Conservation (phyloP, 106 monocot species). For the Gastrodia elata region DNA sequence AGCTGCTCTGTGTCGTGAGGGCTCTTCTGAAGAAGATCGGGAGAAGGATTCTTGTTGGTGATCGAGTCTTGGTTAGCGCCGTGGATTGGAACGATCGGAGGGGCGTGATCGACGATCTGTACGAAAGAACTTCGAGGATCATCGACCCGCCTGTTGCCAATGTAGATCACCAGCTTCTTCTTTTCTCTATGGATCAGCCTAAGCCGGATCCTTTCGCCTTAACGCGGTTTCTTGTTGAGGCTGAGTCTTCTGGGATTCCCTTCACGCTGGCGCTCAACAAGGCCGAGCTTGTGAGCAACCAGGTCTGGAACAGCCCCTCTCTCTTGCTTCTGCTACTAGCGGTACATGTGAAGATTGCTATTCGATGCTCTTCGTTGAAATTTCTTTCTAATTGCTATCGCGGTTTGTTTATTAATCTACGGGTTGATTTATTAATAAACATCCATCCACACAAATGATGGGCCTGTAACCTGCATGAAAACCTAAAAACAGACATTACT, state of each 20-base stretch:
- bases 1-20: constrained; percentile 80
- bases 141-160: constrained; percentile 62
- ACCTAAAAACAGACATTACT: too few species aligned
- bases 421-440: too few species aligned
- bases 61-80: constrained; percentile 52
- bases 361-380: too few species aligned
- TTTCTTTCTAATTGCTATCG: too few species aligned
- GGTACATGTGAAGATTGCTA: too few species aligned
- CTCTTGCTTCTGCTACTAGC: too few species aligned
- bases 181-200: constrained; percentile 65
- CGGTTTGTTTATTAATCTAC: too few species aligned
- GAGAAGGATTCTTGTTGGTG: constrained; percentile 65
- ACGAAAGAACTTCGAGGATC: constrained; percentile 40
- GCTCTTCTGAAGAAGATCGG: constrained; percentile 81
- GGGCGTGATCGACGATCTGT: constrained; percentile 72
- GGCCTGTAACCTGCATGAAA: too few species aligned
- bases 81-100: constrained; percentile 58
- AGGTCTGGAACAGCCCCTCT: constrained; percentile 31
- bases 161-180: constrained; percentile 52
- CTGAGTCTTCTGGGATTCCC: constrained; percentile 61
- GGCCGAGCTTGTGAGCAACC: constrained; percentile 41
- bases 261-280: constrained; percentile 58
- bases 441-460: too few species aligned
- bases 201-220: constrained; percentile 47
- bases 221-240: constrained; percentile 73